Evolutionary conservation across 1,139 yeast genomes (phyloP).

Genomic region (Magnusiomyces suaveolens): DNA sequence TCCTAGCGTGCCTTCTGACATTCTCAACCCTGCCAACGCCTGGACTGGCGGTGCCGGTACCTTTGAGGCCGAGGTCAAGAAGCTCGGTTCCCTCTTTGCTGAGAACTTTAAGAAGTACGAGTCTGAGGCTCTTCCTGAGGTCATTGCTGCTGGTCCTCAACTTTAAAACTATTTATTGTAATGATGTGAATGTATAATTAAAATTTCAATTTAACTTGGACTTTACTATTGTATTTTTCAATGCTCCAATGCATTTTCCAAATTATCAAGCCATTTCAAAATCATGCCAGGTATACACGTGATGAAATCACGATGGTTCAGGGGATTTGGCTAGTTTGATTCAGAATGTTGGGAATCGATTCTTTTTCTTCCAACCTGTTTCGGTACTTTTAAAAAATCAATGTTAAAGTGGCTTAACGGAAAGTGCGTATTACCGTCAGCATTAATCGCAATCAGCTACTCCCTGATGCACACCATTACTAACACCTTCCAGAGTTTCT

Average conservation of each 20-base stretch:
- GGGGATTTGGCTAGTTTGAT: too few relatives aligned
- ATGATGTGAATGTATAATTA: too few relatives aligned
- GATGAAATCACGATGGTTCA: too few relatives aligned
- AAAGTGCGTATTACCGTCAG: slow-evolving; percentile 28
- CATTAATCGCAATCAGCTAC: background rate
- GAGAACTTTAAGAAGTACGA: slow-evolving; percentile 83
- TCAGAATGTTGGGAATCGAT: too few relatives aligned
- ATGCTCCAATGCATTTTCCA: too few relatives aligned
- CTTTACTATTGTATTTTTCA: too few relatives aligned
- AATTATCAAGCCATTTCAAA: too few relatives aligned
- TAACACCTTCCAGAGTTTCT: slow-evolving; percentile 40
- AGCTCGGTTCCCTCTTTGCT: slow-evolving; percentile 67
- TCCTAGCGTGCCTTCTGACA: slow-evolving; percentile 72
- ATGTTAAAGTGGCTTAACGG: slow-evolving; percentile 82
- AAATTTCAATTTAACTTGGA: too few relatives aligned
- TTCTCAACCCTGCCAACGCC: slow-evolving; percentile 78
- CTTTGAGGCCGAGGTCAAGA: slow-evolving; percentile 58
- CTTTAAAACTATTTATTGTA: slow-evolving; percentile 14
- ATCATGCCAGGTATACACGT: too few relatives aligned
- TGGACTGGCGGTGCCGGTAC: slow-evolving; percentile 69
- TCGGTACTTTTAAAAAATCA: background rate
- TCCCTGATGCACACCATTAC: background rate
- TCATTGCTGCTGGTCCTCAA: slow-evolving; percentile 84
- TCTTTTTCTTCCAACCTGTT: too few relatives aligned
- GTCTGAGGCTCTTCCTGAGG: slow-evolving; percentile 76